These are phyloP conservation scores for Avena sativa DNA, from an alignment of 176 grass and related monocot species.

Conservation along the genomic window DNA sequence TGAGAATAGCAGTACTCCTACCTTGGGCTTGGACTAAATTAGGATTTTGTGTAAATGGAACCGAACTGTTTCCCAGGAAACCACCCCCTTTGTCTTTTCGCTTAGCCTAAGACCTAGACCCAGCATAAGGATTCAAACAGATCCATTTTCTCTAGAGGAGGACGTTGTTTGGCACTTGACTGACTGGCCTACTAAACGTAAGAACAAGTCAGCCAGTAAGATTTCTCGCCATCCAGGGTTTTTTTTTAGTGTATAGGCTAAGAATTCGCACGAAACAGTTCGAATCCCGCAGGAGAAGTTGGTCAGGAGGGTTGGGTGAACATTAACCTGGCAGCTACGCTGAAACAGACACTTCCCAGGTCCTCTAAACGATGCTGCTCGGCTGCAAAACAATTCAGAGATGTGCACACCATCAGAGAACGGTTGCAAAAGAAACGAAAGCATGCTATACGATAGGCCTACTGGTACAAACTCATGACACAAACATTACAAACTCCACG, in stretches of 20 bases:
- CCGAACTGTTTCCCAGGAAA: background rate
- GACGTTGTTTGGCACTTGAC: background rate
- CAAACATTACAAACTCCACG: background rate
- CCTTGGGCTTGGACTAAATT: background rate
- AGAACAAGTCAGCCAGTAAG: too few relatives aligned
- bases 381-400: background rate
- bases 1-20: background rate
- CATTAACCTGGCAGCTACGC: background rate
- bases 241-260: too few relatives aligned
- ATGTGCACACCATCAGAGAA: background rate
- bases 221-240: background rate
- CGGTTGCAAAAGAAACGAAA: background rate
- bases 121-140: background rate
- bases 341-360: background rate
- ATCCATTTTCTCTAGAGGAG: background rate
- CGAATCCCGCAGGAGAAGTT: background rate
- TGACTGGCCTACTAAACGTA: too few relatives aligned
- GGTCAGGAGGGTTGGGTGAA: background rate
- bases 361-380: background rate
- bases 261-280: background rate
- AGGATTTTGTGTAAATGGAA: background rate
- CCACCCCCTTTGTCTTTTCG: too few relatives aligned
- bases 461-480: background rate
- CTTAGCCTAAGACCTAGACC: too few relatives aligned
- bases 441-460: background rate